Conservation (phyloP, 345 rosid genomes). For the Toxicodendron radicans region DNA sequence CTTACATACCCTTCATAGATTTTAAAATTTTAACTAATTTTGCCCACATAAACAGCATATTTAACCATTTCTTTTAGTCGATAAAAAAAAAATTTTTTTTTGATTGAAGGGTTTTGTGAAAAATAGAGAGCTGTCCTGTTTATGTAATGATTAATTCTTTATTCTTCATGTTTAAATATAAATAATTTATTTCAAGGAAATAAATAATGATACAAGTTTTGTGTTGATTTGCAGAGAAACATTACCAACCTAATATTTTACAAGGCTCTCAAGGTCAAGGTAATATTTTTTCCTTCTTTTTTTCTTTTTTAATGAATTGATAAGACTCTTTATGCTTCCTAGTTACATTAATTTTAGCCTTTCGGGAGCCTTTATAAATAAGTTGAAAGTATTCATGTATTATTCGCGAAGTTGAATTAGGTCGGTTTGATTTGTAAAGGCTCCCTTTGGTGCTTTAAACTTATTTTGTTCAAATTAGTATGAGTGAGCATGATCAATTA, state of each 20-base stretch:
- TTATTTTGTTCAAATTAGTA: no score
- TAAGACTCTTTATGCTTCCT: not conserved
- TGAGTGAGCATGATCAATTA: no score
- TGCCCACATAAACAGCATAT: no score
- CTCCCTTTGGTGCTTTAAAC: no score
- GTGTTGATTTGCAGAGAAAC: constrained; percentile 38
- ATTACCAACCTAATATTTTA: constrained; percentile 34
- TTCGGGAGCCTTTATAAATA: no score
- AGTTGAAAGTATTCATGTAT: no score
- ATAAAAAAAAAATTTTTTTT: not conserved
- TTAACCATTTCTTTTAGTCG: no score
- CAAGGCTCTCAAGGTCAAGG: constrained; percentile 48
- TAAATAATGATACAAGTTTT: not conserved
- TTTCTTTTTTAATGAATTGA: not conserved
- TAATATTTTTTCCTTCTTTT: constrained; percentile 8
- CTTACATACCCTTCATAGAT: no score
- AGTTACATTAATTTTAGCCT: no score
- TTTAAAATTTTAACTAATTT: no score
- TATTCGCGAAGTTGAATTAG: no score
- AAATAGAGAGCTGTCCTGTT: not conserved
- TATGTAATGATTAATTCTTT: not conserved
- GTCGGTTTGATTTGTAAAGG: no score
- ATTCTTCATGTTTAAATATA: not conserved
- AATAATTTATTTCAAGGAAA: not conserved
- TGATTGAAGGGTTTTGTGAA: not conserved